Evolutionary conservation across 306 rosid genomes (phyloP).

Genomic region (Luffa aegyptiaca): DNA sequence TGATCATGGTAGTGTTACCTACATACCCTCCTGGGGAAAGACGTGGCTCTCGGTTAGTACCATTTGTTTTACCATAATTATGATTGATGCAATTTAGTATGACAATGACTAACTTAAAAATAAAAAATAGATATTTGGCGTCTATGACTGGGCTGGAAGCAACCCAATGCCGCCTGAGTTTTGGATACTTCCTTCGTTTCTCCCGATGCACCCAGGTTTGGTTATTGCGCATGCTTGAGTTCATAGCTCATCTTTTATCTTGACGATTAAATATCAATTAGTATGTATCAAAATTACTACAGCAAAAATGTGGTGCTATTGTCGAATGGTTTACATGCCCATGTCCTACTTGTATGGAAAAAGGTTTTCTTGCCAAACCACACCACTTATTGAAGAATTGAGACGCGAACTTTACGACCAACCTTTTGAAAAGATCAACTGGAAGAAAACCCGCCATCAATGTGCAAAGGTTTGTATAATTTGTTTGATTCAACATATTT

Average conservation of each 20-base stretch:
- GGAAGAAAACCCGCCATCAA: slow-evolving; percentile 53
- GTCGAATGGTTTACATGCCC: slow-evolving; percentile 66
- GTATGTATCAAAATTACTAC: not conserved
- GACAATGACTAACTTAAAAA: too few relatives aligned
- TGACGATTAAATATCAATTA: not conserved
- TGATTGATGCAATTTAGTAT: too few relatives aligned
- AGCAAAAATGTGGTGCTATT: slow-evolving; percentile 87
- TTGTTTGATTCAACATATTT: not conserved
- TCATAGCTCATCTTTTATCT: not conserved
- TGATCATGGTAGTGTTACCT: slow-evolving; percentile 52
- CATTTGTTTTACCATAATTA: too few relatives aligned
- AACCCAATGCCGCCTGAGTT: slow-evolving; percentile 85
- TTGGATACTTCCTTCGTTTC: slow-evolving; percentile 71
- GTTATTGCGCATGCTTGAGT: not conserved
- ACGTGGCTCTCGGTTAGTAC: slow-evolving; percentile 58
- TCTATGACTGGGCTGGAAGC: slow-evolving; percentile 58
- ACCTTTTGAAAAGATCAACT: slow-evolving; percentile 41
- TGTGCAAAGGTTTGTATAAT: slow-evolving; percentile 35
- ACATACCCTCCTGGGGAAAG: slow-evolving; percentile 82
- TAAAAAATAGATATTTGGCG: slow-evolving; percentile 40
- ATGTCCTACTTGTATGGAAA: slow-evolving; percentile 55
- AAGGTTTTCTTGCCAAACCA: slow-evolving; percentile 57
- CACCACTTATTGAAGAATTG: slow-evolving; percentile 51
- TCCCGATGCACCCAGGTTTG: slow-evolving; percentile 64
- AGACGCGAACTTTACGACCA: slow-evolving; percentile 41